Evolutionary conservation across 192 early-diverging fungal species (phyloP), one percentile per base, ranked within the genome.

Genomic region (Rhizoclosmatium sp.): DNA sequence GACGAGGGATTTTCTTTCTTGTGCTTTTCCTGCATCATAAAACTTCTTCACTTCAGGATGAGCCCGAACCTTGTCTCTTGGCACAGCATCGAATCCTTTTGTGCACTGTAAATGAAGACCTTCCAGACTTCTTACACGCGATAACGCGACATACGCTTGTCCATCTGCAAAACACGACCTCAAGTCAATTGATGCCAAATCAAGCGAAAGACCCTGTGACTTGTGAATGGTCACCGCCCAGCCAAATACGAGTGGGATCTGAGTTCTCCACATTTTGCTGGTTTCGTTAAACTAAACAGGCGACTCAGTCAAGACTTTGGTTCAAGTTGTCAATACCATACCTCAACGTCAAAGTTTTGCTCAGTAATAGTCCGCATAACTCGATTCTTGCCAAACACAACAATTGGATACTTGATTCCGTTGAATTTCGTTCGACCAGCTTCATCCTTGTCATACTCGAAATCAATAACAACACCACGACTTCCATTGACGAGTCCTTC

Each of bases 161-260:
- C 75, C 75, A 19, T 59, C 59, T 40, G 39, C 7, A 74, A 77
- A 77, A 42, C 31, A 47, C 3, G 14, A 9, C 14, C 56, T 65
- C 9, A 77, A 12, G 14, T 77, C 75, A 46, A 77, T 74, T 40
- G 73, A 65, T 23, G 62, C 75, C 46, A 45, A n/a, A 76, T 77
- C 75, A 1, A 77, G 45, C 7, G 75, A 42, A 74, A 77, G 16
- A 42, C 75, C 75, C 76, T 77, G 75, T 12, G 40, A 45, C 46
- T 74, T 65, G 46, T 77, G 75, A 31, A 77, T 65, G 12, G 75
- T 77, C 31, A 77, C 44, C 7, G 75, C 75, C 75, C 75, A 77
- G 3, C 75, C 67, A 41, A 46, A 69, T 9, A 69, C 46, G 7
- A 69, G 23, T 21, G 67, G 67, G 2, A 69, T 23, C 16, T 69